phyloP scores from a whole-genome alignment of 345 rosid species.

The Clausena lansium region DNA sequence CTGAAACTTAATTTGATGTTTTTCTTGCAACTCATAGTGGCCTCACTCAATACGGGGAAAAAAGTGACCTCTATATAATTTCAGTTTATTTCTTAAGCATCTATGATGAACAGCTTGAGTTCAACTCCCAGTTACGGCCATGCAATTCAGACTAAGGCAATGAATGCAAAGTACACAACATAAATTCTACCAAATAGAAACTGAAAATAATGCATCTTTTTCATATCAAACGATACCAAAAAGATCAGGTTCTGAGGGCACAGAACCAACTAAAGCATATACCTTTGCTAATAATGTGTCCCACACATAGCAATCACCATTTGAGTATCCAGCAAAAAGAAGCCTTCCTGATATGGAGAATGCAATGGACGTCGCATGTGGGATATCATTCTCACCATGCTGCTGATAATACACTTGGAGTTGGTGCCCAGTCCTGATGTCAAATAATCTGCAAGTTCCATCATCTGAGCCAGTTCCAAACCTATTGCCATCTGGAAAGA shows the following conservation, averaged over 20 bases:
- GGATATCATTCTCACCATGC: slow-evolving; percentile 45
- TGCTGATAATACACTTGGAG: slow-evolving; percentile 74
- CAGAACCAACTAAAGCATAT: slow-evolving; percentile 8
- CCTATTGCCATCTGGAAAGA: slow-evolving; percentile 93
- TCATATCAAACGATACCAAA: neutral
- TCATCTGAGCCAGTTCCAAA: slow-evolving; percentile 96
- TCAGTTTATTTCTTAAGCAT: slow-evolving; percentile 2
- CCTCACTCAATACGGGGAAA: neutral
- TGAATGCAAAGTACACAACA: no score
- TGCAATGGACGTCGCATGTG: slow-evolving; percentile 74
- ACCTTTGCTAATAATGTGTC: slow-evolving; percentile 94
- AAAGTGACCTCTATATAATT: neutral
- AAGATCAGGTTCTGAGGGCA: neutral
- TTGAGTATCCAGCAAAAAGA: slow-evolving; percentile 80
- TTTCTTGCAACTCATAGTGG: neutral
- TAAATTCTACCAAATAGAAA: neutral
- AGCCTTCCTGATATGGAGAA: slow-evolving; percentile 97
- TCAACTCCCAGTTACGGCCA: neutral
- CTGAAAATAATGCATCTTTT: slow-evolving; percentile 1
- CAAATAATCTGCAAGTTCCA: slow-evolving; percentile 95
- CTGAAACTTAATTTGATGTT: neutral
- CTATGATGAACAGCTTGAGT: neutral
- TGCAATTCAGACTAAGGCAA: neutral
- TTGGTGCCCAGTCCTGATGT: slow-evolving; percentile 90
- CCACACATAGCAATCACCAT: slow-evolving; percentile 87